These are phyloP conservation scores for Plantago elongata DNA, from an alignment of 257 asterid genomes.

Conservation along the genomic window DNA sequence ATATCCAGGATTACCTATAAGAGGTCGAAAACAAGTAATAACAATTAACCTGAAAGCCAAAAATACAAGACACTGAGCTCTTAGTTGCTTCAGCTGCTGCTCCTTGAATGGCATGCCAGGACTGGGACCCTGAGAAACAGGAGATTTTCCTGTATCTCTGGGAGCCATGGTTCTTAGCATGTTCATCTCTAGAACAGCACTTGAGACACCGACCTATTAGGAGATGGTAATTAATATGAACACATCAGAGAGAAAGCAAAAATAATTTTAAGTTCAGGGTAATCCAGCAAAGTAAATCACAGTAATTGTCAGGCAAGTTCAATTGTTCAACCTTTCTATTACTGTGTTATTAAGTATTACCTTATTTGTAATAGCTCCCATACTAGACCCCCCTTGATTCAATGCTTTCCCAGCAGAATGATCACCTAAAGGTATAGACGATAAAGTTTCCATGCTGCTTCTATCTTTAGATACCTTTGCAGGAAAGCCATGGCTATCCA, in stretches of 20 bases:
- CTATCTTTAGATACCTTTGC: slow-evolving; percentile 65
- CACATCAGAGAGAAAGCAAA: too few species aligned
- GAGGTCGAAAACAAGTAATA: slow-evolving; percentile 15
- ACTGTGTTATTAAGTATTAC: slow-evolving; percentile 27
- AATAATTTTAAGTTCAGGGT: not conserved
- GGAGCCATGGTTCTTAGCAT: slow-evolving; percentile 42
- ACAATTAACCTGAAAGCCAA: slow-evolving; percentile 74
- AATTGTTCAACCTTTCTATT: slow-evolving; percentile 1
- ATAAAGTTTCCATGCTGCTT: slow-evolving; percentile 47
- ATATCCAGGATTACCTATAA: slow-evolving; percentile 9
- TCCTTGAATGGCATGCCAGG: slow-evolving; percentile 78
- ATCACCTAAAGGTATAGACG: slow-evolving; percentile 44
- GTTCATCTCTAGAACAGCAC: slow-evolving; percentile 52
- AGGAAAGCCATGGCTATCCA: slow-evolving; percentile 57
- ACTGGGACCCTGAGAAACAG: slow-evolving; percentile 51
- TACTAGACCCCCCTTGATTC: slow-evolving; percentile 59
- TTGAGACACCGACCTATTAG: slow-evolving; percentile 49
- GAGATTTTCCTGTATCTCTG: slow-evolving; percentile 84
- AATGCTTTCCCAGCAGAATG: slow-evolving; percentile 46
- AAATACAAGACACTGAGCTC: slow-evolving; percentile 99
- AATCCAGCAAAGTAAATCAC: not conserved
- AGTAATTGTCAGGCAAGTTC: slow-evolving; percentile 1
- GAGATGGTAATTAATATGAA: not conserved
- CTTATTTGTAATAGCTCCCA: slow-evolving; percentile 44
- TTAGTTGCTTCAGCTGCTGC: slow-evolving; percentile 92